Base-by-base conservation (phyloP, 176 grass and related monocot genomes). In the Triticum monococcum region DNA sequence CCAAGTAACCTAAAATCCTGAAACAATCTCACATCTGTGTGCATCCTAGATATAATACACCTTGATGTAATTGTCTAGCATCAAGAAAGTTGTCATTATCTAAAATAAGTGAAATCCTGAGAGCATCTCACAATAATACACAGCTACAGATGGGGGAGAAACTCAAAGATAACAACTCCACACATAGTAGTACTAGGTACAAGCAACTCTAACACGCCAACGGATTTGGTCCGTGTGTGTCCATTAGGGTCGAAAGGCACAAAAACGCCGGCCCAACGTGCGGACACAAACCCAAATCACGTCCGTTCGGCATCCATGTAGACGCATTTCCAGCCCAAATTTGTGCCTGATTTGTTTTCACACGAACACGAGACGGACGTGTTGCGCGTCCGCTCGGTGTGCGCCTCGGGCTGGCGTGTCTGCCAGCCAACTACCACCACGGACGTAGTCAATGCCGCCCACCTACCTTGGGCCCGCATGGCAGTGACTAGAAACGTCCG, bases 331-430 rank as follows among this genome's bases (percentile, higher is more conserved):
- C 46, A 48, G 0, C 46, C 46, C 46, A 16, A 48, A 48, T 48
- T 48, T 48, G 4, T 0, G 0, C 3, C 1, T 48, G 43, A 48
- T 14, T 48, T 48, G 46, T 0, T 1, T 13, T 0, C 11, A 4
- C 11, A 13, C 12, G 43, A 46, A 46, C 43, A 48, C 4, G 46
- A 48, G 46, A 48, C 1, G 4, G 8, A 9, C 38, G 8, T 14
- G 12, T 0, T 13, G 43, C 45, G 3, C 45, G 3, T 46, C 43
- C 12, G 0, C 45, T 48, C 0, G 12, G 12, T 12, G 45, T 48
- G 0, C 12, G 4, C 12, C 45, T 48, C 45, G 0, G 0, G 46
- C 46, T 12, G 0, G 13, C 46, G 1, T 48, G 46, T 16, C 46
- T 0, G 12, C 45, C 45, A 48, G 0, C 45, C 45, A 16, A 48